phyloP scores from a whole-genome alignment of 2,329 filamentous ascomycete species.

The Alternaria postmessia region DNA sequence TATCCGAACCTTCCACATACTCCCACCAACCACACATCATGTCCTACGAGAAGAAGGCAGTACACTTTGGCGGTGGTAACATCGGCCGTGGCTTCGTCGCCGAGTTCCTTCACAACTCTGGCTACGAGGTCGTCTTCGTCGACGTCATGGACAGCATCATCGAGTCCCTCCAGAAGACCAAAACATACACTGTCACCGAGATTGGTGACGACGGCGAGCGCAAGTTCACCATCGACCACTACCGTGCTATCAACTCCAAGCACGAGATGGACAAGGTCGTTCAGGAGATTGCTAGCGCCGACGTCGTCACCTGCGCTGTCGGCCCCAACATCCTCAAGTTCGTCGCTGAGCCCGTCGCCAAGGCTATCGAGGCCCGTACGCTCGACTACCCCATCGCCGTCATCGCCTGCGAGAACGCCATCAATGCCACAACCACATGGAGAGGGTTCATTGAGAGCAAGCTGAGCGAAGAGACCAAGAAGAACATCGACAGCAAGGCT shows the following conservation, averaged over 20 bases:
- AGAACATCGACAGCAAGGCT: slow-evolving; percentile 75
- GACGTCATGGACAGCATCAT: slow-evolving; percentile 90
- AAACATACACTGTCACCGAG: slow-evolving; percentile 90
- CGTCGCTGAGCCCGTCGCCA: slow-evolving; percentile 93
- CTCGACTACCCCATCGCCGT: slow-evolving; percentile 76
- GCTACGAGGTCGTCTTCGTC: slow-evolving; percentile 94
- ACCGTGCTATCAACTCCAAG: slow-evolving; percentile 95
- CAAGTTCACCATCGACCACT: slow-evolving; percentile 88
- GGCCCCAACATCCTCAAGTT: slow-evolving; percentile 96
- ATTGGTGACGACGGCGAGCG: slow-evolving; percentile 84
- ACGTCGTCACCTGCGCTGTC: slow-evolving; percentile 95
- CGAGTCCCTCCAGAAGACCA: slow-evolving; percentile 75
- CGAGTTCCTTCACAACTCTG: slow-evolving; percentile 86
- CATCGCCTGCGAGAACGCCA: slow-evolving; percentile 98
- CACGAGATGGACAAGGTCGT: slow-evolving; percentile 82
- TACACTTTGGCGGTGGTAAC: slow-evolving; percentile 64
- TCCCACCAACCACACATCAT: slow-evolving; percentile 33
- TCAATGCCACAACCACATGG: slow-evolving; percentile 90
- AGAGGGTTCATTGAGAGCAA: slow-evolving; percentile 80
- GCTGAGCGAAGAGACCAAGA: slow-evolving; percentile 72
- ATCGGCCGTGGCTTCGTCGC: slow-evolving; percentile 60
- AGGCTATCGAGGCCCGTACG: slow-evolving; percentile 83
- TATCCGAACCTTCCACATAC: background rate
- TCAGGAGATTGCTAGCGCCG: slow-evolving; percentile 84
- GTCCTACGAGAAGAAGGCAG: slow-evolving; percentile 57